Evolutionary conservation across 805 yeast genomes (phyloP).

Genomic region (Barnettozyma pratensis): DNA sequence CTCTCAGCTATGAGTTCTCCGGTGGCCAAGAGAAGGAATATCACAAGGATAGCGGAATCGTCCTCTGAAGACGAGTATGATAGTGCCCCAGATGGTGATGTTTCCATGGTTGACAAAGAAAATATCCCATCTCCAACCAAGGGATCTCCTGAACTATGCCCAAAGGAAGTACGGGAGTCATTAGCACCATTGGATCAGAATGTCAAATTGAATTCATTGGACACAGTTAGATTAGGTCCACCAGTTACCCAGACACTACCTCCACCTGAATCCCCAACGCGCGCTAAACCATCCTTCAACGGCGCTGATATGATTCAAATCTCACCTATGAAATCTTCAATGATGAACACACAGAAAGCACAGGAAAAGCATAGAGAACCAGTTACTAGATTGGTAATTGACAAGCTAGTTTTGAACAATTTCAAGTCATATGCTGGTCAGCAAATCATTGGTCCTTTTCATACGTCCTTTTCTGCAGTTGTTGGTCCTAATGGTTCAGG

Average conservation of each 20-base stretch:
- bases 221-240: slow-evolving; percentile 16
- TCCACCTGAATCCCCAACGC: slow-evolving; percentile 28
- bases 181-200: slow-evolving; percentile 21
- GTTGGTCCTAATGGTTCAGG: slow-evolving; percentile 99
- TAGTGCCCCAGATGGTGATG: slow-evolving; percentile 11
- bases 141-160: slow-evolving; percentile 15
- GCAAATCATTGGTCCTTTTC: slow-evolving; percentile 92
- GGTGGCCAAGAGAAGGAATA: slow-evolving; percentile 20
- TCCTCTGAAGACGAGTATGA: slow-evolving; percentile 13
- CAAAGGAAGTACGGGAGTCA: slow-evolving; percentile 21
- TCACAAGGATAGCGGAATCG: slow-evolving; percentile 4
- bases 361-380: slow-evolving; percentile 31
- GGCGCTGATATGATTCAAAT: slow-evolving; percentile 36
- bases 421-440: slow-evolving; percentile 95
- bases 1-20: slow-evolving; percentile 22
- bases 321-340: slow-evolving; percentile 34
- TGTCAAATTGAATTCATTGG: slow-evolving; percentile 9
- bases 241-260: slow-evolving; percentile 12
- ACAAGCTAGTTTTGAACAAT: slow-evolving; percentile 67
- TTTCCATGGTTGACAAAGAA: slow-evolving; percentile 15
- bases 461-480: slow-evolving; percentile 89
- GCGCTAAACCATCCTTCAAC: slow-evolving; percentile 29
- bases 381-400: slow-evolving; percentile 62
- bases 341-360: slow-evolving; percentile 26
- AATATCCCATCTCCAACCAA: slow-evolving; percentile 23